Base-by-base conservation (phyloP, 495 filamentous ascomycete species). In the Hypoxylon trugodes region DNA sequence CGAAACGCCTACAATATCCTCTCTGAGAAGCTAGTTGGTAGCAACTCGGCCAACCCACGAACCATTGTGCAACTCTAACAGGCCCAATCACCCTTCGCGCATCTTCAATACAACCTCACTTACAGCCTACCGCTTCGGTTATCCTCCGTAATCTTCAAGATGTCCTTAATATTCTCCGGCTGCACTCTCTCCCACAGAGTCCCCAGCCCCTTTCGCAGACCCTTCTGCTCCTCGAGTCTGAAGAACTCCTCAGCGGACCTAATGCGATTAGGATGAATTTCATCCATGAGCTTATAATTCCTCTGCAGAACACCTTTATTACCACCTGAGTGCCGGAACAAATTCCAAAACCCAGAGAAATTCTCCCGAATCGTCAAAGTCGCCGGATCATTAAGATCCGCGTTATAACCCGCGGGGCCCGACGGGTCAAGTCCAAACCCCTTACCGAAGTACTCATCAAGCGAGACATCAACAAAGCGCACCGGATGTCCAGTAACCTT, bases 341-440 rank as follows among this genome's bases (percentile, higher is more conserved):
- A 45, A 36, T 74, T 78, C 80, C 83, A 86, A 48, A 79, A 86
- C 3, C 79, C 83, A 0, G 76, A 73, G 63, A 86, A 87, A 59
- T 86, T 87, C 42, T 80, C 43, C 12, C 67, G 70, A n/a, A 78
- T 47, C 0, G 67, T 82, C 76, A 85, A 73, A 15, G 76, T 69
- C 0, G 78, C 75, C 1, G 74, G 66, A 56, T 83, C 81, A 0
- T 47, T 61, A 6, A 62, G 67, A 37, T 79, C 73, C 0, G 70
- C 72, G 48, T 79, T 76, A 55, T 82, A 76, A 1, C 75, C 81
- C 6, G 70, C 67, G 1, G 72, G 69, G 0, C 0, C 5, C 9
- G 69, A 58, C 1, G 65, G 65, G 10, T 72, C 55, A 6, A 43
- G 22, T 12, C 32, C 56, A 59, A 49, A 70, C 7, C 43, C 64